Base-by-base conservation (phyloP, 2,329 filamentous ascomycete genomes). In the Fusarium pseudonygamai region DNA sequence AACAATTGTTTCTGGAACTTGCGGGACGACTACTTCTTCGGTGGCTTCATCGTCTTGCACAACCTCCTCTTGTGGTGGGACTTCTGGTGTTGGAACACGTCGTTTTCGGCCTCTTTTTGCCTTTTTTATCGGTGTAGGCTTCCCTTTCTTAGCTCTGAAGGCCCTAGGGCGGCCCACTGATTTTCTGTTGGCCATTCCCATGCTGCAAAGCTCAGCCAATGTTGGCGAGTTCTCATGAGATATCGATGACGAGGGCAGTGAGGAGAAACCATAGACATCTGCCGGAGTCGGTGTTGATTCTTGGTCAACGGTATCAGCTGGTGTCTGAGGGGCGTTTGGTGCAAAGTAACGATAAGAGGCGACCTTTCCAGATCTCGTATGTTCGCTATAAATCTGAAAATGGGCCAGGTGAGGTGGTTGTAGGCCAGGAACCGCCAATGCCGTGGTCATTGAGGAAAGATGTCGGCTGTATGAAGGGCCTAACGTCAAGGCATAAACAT, bases 401-500 rank as follows among this genome's bases (percentile, higher is more conserved):
- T 83, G 79, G 11, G 71, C 69, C 32, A 83, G 61, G 49, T 81
- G 75, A 40, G 56, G 37, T 9, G 82, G 82, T 45, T 84, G 82
- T 8, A 82, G 65, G 26, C 71, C 74, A 4, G 80, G 67, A 5
- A 77, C 76, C 3, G 82, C 79, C 43, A 83, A 75, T 16, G 80
- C 79, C 9, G 78, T 79, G 10, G 82, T 83, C 75, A 83, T 75
- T 9, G 81, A 80, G 5, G 82, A 82, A 12, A 84, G 73, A 50
- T 79, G 83, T 28, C 82, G 79, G 45, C 79, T 82, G 60, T 83
- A 84, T 10, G 80, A 78, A 26, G 78, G 71, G 5, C 82, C 82
- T 7, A 83, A 64, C 4, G 82, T 83, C 46, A 83, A 67, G 15
- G 75, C 79, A 66, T 82, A 83, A 10, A 83, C 75, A 46, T 82